Conservation (phyloP, 2,329 filamentous ascomycete species). For the Calonectria naviculata region DNA sequence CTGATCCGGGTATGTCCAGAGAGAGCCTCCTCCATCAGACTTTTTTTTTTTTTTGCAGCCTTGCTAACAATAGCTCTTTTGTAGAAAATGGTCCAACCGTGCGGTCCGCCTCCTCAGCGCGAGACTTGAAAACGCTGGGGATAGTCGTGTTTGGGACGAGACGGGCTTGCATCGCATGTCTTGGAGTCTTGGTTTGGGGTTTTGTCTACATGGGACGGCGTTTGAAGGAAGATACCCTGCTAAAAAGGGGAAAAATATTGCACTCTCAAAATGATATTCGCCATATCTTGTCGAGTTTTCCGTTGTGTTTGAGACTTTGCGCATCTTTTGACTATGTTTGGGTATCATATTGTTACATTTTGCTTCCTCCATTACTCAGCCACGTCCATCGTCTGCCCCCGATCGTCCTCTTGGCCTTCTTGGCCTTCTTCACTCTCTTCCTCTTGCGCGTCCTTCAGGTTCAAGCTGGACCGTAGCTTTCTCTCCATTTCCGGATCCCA, state of each 20-base stretch:
- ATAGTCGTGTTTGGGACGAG: neutral
- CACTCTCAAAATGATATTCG: neutral
- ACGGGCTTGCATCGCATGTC: neutral
- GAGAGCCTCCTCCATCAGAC: neutral
- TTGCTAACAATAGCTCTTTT: constrained; percentile 19
- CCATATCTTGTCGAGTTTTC: neutral
- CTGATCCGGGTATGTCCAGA: constrained; percentile 75
- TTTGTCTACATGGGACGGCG: constrained; percentile 27
- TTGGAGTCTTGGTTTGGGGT: constrained; percentile 12
- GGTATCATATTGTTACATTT: constrained; percentile 33
- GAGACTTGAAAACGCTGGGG: constrained; percentile 55
- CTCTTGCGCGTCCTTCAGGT: constrained; percentile 52
- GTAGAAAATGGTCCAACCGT: constrained; percentile 76
- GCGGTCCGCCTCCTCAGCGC: constrained; percentile 66
- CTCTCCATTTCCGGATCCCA: constrained; percentile 66
- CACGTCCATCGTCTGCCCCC: constrained; percentile 23
- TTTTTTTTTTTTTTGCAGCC: fast-evolving
- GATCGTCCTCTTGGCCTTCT: constrained; percentile 24
- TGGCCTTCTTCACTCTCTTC: constrained; percentile 34
- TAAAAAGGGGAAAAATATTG: constrained; percentile 8
- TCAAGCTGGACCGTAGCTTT: constrained; percentile 71
- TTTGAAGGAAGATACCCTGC: constrained; percentile 40
- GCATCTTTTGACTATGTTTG: constrained; percentile 13
- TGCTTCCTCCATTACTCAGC: constrained; percentile 5
- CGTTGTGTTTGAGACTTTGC: neutral